Evolutionary conservation across 306 rosid species (phyloP).

Genomic region (Cicer judaicum): DNA sequence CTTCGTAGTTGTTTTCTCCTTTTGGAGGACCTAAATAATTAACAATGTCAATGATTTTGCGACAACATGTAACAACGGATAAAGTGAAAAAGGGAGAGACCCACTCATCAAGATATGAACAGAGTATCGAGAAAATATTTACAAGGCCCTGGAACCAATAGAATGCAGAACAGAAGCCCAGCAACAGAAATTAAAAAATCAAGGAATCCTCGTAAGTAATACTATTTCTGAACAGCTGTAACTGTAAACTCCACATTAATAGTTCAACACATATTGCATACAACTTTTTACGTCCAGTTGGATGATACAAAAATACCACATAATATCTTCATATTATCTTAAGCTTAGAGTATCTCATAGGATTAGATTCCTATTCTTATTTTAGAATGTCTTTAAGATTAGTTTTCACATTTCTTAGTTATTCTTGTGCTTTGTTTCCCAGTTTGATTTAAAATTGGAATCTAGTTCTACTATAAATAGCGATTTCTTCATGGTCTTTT

Average conservation of each 20-base stretch:
- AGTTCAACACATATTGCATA: slow-evolving; percentile 1
- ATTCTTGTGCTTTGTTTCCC: not conserved
- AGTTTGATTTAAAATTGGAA: not conserved
- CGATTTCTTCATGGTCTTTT: not conserved
- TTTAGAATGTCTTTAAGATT: slow-evolving; percentile 10
- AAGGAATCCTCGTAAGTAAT: slow-evolving; percentile 3
- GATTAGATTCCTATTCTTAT: not conserved
- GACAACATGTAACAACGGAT: slow-evolving; percentile 25
- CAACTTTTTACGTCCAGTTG: not conserved
- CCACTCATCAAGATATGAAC: slow-evolving; percentile 8
- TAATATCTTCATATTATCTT: not conserved
- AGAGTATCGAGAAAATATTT: not conserved
- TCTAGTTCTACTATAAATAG: not conserved
- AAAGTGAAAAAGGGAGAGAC: not conserved
- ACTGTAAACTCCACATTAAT: slow-evolving; percentile 9
- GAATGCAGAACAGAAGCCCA: slow-evolving; percentile 21
- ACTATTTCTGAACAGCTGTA: not conserved
- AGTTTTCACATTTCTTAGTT: slow-evolving; percentile 9
- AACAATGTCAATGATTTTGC: slow-evolving; percentile 40
- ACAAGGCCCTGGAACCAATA: slow-evolving; percentile 5
- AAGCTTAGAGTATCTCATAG: not conserved
- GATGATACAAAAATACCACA: not conserved
- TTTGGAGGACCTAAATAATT: slow-evolving; percentile 75
- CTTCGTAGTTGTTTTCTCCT: slow-evolving; percentile 93
- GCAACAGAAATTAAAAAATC: not conserved